Percentiles rank a stretch among this genome's conserved stretches.
phyloP scores from a whole-genome alignment of 1,284 basidiomycete genomes.

The Leccinum fallax region DNA sequence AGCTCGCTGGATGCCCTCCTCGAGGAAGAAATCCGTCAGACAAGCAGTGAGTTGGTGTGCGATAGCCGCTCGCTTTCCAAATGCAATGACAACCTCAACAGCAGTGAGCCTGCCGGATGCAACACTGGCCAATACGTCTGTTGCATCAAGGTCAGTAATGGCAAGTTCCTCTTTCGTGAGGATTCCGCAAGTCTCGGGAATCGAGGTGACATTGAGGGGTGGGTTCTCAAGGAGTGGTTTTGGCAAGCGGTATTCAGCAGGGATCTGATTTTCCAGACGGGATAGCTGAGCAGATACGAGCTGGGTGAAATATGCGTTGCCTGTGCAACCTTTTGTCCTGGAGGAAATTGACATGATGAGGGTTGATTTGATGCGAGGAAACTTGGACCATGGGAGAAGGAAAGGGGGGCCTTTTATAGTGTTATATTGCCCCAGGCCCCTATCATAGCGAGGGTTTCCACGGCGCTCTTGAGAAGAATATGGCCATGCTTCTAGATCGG shows the following conservation, averaged over 20 bases:
- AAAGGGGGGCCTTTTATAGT: slow-evolving; percentile 3
- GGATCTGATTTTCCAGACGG: slow-evolving; percentile 31
- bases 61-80: slow-evolving; percentile 35
- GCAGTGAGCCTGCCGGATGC: slow-evolving; percentile 25
- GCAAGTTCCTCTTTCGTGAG: slow-evolving; percentile 42
- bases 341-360: slow-evolving; percentile 22
- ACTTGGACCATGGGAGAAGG: neutral
- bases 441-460: neutral
- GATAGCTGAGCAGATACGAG: slow-evolving; percentile 20
- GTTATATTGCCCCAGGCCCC: neutral
- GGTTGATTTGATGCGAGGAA: neutral
- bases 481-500: neutral
- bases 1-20: slow-evolving; percentile 42
- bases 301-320: slow-evolving; percentile 23
- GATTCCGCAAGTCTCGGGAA: slow-evolving; percentile 43
- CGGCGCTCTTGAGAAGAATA: neutral
- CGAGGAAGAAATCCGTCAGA: slow-evolving; percentile 33
- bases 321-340: slow-evolving; percentile 27
- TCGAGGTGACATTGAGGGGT: slow-evolving; percentile 29
- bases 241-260: slow-evolving; percentile 17
- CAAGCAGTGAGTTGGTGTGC: slow-evolving; percentile 34
- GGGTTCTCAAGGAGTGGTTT: slow-evolving; percentile 20
- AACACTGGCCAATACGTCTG: slow-evolving; percentile 24
- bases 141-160: slow-evolving; percentile 44
- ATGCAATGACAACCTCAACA: slow-evolving; percentile 31